Evolutionary conservation across 106 monocot genomes (phyloP).

Genomic region (Iris macrosiphon): DNA sequence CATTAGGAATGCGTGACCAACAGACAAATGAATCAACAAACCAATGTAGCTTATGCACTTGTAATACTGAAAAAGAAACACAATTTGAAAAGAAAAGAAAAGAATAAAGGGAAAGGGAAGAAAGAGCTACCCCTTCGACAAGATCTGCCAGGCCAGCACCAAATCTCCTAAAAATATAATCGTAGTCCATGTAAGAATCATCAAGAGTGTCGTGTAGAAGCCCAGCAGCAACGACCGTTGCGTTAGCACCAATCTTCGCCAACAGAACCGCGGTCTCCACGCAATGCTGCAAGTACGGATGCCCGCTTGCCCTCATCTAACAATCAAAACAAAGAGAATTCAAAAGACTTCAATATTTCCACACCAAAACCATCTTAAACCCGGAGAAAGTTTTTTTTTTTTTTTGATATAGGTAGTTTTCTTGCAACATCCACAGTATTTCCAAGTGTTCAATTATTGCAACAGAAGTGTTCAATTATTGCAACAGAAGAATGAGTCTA

Average conservation of each 20-base stretch:
- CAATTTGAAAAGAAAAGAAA: constrained; percentile 1
- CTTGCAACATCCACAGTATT: no score
- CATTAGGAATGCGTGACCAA: no score
- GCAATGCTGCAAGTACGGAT: constrained; percentile 86
- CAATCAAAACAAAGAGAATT: constrained; percentile 3
- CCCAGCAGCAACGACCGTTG: constrained; percentile 78
- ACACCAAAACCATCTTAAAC: neutral
- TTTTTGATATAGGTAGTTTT: no score
- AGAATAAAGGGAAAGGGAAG: constrained; percentile 1
- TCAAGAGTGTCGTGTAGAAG: constrained; percentile 83
- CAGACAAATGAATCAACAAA: no score
- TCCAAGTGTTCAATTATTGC: no score
- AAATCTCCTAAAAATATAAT: constrained; percentile 43
- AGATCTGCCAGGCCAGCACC: constrained; percentile 75
- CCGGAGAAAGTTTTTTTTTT: neutral
- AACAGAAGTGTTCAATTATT: no score
- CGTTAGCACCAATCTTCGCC: constrained; percentile 68
- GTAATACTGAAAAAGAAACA: no score
- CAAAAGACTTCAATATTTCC: neutral
- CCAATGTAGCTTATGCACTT: no score
- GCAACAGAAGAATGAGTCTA: no score
- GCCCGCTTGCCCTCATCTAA: constrained; percentile 71
- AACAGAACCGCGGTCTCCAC: constrained; percentile 84
- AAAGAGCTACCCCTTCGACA: constrained; percentile 58
- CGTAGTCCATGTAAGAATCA: constrained; percentile 65